phyloP scores from a whole-genome alignment of 1,284 basidiomycete genomes.

The Termitomyces sp. region DNA sequence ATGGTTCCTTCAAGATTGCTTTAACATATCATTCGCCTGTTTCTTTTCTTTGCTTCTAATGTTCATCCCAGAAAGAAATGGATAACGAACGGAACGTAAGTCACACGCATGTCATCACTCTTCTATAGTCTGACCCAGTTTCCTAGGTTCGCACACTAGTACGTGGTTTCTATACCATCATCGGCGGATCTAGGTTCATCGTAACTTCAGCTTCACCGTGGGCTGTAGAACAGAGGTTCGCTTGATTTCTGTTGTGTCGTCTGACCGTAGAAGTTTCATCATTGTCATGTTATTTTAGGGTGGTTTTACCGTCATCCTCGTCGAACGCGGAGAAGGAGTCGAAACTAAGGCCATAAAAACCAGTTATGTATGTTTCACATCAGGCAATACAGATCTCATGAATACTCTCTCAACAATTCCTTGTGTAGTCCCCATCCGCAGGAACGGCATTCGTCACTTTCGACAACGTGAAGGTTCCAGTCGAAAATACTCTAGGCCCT shows the following conservation, averaged over 20 bases:
- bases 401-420: conserved; percentile 47
- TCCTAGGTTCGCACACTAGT: conserved; percentile 45
- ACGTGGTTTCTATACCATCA: conserved; percentile 13
- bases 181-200: neutral
- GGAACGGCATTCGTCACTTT: conserved; percentile 86
- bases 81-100: conserved; percentile 27
- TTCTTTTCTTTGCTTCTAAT: conserved; percentile 30
- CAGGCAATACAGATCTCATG: conserved; percentile 42
- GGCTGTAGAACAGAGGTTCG: conserved; percentile 49
- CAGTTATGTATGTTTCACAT: conserved; percentile 51
- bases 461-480: conserved; percentile 84
- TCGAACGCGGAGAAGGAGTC: conserved; percentile 66
- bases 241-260: conserved; percentile 12
- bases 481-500: conserved; percentile 79
- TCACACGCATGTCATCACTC: conserved; percentile 3
- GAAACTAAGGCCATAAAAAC: conserved; percentile 80
- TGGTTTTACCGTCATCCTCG: conserved; percentile 55
- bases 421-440: conserved; percentile 63
- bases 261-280: conserved; percentile 25
- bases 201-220: conserved; percentile 52
- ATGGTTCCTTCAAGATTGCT: no score
- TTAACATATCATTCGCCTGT: neutral
- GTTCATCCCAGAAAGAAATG: conserved; percentile 31
- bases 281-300: conserved; percentile 7
- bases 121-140: neutral